Percentiles rank a stretch among this genome's conserved stretches.
These are phyloP conservation scores for Leishmania aethiopica DNA, from an alignment of 208 protist species.

Conservation along the genomic window DNA sequence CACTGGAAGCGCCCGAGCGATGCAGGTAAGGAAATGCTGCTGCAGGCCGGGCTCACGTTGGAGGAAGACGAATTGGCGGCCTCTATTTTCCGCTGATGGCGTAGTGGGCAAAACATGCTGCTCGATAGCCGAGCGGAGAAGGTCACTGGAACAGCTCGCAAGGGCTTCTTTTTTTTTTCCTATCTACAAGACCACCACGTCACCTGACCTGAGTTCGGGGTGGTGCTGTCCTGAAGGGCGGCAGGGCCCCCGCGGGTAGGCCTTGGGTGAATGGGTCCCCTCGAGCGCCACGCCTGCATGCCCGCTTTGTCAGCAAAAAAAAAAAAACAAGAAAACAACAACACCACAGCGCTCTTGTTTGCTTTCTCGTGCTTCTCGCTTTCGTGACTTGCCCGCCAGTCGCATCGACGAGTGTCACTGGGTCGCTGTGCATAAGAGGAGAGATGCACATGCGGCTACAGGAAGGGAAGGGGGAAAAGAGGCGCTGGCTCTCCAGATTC, in stretches of 20 bases:
- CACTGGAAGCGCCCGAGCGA: slow-evolving; percentile 12
- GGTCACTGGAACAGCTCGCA: not conserved
- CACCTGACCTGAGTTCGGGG: not conserved
- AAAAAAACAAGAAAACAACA: too few relatives aligned
- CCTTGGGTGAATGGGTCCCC: not conserved
- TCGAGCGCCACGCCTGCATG: not conserved
- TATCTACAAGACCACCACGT: not conserved
- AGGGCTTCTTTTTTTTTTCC: not conserved
- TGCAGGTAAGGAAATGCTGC: slow-evolving; percentile 8
- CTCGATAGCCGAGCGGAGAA: not conserved
- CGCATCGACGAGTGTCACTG: not conserved
- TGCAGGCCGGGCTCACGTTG: not conserved
- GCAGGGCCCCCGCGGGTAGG: not conserved
- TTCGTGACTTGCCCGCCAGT: not conserved
- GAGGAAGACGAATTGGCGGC: slow-evolving; percentile 1
- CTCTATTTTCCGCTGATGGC: not conserved
- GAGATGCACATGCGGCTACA: not conserved
- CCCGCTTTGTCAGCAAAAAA: not conserved
- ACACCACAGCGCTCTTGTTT: not conserved
- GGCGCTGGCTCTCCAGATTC: not conserved
- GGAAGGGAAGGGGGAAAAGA: not conserved
- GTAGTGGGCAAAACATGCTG: not conserved
- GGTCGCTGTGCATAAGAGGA: not conserved
- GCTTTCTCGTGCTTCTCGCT: not conserved
- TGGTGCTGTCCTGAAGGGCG: not conserved